Base-by-base conservation (phyloP, 2,329 filamentous ascomycete genomes). In the Hawksworthiomyces lignivorus region DNA sequence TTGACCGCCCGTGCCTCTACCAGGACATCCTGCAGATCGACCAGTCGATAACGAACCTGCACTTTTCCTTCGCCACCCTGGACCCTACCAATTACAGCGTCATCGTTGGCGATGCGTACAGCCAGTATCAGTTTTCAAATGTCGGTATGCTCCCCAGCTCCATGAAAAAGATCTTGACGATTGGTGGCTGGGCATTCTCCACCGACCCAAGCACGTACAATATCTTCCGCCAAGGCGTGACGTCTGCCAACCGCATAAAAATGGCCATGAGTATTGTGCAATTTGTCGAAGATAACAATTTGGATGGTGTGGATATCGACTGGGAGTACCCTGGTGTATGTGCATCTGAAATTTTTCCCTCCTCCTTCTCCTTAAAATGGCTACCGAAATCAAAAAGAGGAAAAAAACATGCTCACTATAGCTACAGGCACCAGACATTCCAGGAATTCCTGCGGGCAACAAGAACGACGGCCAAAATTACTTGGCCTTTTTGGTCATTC, bases 141-240 rank as follows among this genome's bases (percentile, higher is more conserved):
- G 62, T 66, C 39, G 4, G 14, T 2, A 53, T 48, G 31, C 32
- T 40, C 0, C 27, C 56, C 7, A 45, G 62, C 7, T 61, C 44
- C n/a, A 55, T 65, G 4, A 54, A 64, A 43, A 54, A 51, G n/a
- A 62, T 70, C 27, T 7, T 70, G 3, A 60, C 62, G 0, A 62
- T 72, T 47, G 68, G 68, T 11, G 67, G 68, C 11, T 71, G 67
- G 68, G 53, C 50, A 2, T 68, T 64, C 43, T 65, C 60, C 0
- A 68, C 63, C 0, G 52, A 58, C 11, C 46, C 54, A 0, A 47
- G 27, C n/a, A 66, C 62, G 1, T 65, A 58, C 43, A 14, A 22
- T 19, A 63, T 65, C 24, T 59, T 69, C 42, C 55, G 65, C 2
- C 22, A 46, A 5, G 50, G 36, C 26, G 38, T 48, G 8, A 48